phyloP scores from a whole-genome alignment of 441 rosid species.

The California macrophylla region DNA sequence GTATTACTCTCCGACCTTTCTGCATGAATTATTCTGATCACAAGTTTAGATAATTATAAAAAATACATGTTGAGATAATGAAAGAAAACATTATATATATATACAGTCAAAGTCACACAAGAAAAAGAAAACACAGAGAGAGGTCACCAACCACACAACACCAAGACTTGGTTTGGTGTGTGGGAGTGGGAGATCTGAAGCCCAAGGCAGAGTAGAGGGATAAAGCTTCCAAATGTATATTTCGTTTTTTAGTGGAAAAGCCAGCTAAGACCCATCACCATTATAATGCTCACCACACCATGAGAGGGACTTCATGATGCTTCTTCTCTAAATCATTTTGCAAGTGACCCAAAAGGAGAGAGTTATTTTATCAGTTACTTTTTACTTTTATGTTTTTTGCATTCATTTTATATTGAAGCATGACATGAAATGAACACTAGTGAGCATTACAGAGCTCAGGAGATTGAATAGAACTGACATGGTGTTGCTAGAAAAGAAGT shows the following conservation, averaged over 20 bases:
- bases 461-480: neutral
- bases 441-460: neutral
- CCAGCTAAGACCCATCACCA: neutral
- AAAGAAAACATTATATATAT: neutral
- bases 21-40: neutral
- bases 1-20: neutral
- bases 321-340: neutral
- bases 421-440: neutral
- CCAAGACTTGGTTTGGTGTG: neutral
- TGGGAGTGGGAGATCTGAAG: neutral
- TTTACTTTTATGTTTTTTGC: neutral
- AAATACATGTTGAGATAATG: neutral
- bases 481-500: neutral
- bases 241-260: neutral
- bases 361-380: neutral
- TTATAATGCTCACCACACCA: neutral
- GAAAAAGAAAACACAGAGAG: neutral
- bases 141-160: neutral
- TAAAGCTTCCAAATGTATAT: neutral
- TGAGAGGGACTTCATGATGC: neutral
- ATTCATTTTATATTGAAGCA: neutral
- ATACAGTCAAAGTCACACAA: neutral
- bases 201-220: neutral
- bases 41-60: neutral
- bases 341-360: neutral